A percentile compares a stretch with the other conserved stretches of the same genome.
These are phyloP conservation scores for Haplographium delicatum DNA, from an alignment of 495 filamentous ascomycete species.

Conservation along the genomic window DNA sequence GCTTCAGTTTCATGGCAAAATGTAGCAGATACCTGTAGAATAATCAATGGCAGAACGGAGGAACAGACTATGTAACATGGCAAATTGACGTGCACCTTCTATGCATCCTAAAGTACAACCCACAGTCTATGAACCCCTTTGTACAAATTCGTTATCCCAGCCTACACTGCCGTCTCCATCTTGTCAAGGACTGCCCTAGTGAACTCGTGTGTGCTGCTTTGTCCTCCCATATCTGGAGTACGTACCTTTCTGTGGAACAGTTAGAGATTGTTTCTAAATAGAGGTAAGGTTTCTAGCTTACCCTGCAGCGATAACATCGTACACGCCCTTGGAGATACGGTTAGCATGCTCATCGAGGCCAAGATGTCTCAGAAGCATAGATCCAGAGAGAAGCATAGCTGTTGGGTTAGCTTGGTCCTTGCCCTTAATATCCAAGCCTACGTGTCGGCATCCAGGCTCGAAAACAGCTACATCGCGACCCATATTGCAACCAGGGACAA, in stretches of 20 bases:
- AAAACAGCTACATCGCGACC: slow-evolving; percentile 97
- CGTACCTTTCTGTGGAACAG: slow-evolving; percentile 58
- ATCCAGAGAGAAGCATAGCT: slow-evolving; percentile 86
- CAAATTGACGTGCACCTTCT: slow-evolving; percentile 1
- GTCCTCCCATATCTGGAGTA: slow-evolving; percentile 93
- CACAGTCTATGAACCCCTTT: slow-evolving; percentile 17
- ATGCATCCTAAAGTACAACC: slow-evolving; percentile 26
- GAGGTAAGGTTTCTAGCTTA: slow-evolving; percentile 40
- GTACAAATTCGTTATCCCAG: slow-evolving; percentile 14
- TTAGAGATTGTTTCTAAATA: slow-evolving; percentile 7
- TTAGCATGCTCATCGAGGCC: slow-evolving; percentile 97
- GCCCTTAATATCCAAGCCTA: slow-evolving; percentile 98
- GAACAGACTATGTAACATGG: background rate
- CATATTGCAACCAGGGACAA: slow-evolving; percentile 99
- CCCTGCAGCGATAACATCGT: slow-evolving; percentile 93
- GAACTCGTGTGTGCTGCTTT: slow-evolving; percentile 86
- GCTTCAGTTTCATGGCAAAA: too few species aligned
- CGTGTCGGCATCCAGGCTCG: slow-evolving; percentile 97
- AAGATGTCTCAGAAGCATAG: slow-evolving; percentile 94
- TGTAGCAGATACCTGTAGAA: too few species aligned
- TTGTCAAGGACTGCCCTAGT: slow-evolving; percentile 86
- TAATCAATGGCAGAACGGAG: background rate
- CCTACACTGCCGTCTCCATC: slow-evolving; percentile 62
- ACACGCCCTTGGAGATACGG: slow-evolving; percentile 94
- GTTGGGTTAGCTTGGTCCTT: slow-evolving; percentile 99